Evolutionary conservation across 768 basidiomycete genomes (phyloP), one percentile per base, ranked within the genome.

Genomic region (Amanita subjunquillea): DNA sequence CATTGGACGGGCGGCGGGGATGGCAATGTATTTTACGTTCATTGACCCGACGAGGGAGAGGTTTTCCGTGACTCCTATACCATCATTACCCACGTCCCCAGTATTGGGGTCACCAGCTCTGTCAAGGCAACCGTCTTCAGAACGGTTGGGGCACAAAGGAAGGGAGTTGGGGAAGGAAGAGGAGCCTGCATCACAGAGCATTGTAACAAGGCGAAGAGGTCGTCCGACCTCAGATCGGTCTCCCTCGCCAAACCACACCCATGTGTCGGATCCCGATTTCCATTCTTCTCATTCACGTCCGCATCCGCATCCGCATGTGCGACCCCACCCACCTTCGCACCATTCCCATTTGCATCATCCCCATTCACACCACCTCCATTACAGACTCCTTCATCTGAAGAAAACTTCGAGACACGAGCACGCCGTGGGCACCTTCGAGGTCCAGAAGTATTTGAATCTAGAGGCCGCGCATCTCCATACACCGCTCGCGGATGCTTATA

Each of bases 391-490:
- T 36, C 70, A 72, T 49, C 53, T 72, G 7, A 62, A 13, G 60
- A 63, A 30, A 67, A 59, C 29, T 52, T 56, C 8, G 51, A 56
- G 42, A 56, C 58, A 56, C 20, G 82, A 87, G 59, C 67, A 72
- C 27, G 76, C 76, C 0, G 87, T 88, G 0, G 87, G 84, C 2
- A 79, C 85, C 12, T 88, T 88, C 54, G 86, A 88, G 67, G 78
- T 77, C 2, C 80, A 86, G 58, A 66, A 78, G 27, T 88, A 87
- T 61, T 67, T 87, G 53, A 78, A 87, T 56, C 67, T 88, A 2
- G 85, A 88, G 60, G 74, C 77, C 25, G 75, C 66, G 29, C 65
- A 75, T 37, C 63, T 82, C 34, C 63, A 67, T 30, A 79, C 83
- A 54, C 79, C 78, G 1, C 62, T 73, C 52, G 66, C 69, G 2